phyloP scores from a whole-genome alignment of 257 asterid genomes.

The Solanum megistacrolobum region DNA sequence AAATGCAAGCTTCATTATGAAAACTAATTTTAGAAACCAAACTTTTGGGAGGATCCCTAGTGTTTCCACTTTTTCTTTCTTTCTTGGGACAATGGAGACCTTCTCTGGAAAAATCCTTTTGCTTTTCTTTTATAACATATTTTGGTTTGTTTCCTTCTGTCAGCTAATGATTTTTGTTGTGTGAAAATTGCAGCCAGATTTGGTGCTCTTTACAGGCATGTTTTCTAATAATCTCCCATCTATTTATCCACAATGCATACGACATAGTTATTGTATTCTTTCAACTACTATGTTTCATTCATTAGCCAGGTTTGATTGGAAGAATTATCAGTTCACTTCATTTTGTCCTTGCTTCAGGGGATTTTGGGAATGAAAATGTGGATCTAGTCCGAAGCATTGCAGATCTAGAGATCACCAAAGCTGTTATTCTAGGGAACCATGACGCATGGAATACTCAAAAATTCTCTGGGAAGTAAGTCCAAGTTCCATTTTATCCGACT shows the following conservation, averaged over 20 bases:
- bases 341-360: slow-evolving; percentile 54
- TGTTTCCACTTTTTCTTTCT: not conserved
- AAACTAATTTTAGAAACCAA: not conserved
- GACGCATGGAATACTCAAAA: slow-evolving; percentile 82
- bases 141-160: slow-evolving; percentile 11
- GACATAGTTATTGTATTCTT: not conserved
- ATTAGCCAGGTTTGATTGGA: not conserved
- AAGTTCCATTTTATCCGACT: not conserved
- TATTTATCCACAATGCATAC: not conserved
- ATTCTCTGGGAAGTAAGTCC: slow-evolving; percentile 52
- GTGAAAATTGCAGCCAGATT: slow-evolving; percentile 75
- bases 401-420: slow-evolving; percentile 53
- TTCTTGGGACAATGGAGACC: not conserved
- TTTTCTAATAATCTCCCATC: slow-evolving; percentile 12
- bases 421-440: slow-evolving; percentile 88
- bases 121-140: not conserved
- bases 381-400: slow-evolving; percentile 70
- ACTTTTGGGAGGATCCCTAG: not conserved
- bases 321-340: slow-evolving; percentile 9
- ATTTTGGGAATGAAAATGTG: slow-evolving; percentile 91
- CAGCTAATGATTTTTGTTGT: slow-evolving; percentile 13
- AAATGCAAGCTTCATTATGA: not conserved
- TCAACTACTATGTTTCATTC: not conserved
- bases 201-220: slow-evolving; percentile 96
- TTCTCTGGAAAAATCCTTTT: not conserved